Evolutionary conservation across 2,329 filamentous ascomycete species (phyloP).

Genomic region (Ramichloridium luteum): DNA sequence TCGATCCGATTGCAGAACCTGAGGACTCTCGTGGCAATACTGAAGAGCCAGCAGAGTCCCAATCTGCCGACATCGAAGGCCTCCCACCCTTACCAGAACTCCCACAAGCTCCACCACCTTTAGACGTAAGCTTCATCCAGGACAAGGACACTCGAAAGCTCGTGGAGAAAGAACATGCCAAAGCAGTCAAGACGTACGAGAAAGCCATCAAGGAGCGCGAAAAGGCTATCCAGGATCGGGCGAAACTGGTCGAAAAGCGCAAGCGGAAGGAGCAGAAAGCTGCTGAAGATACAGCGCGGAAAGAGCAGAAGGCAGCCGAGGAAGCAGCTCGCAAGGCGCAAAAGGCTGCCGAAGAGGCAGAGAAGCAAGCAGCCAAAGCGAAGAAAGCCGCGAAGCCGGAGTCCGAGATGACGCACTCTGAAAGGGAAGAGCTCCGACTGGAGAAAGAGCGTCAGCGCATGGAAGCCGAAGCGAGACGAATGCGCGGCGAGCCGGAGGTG

Average conservation of each 20-base stretch:
- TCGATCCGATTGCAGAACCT: not conserved
- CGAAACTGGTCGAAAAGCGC: conserved; percentile 43
- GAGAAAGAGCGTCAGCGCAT: conserved; percentile 20
- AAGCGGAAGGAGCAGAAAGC: conserved; percentile 19
- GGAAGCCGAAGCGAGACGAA: conserved; percentile 20
- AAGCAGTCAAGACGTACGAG: conserved; percentile 51
- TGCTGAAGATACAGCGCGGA: conserved; percentile 17
- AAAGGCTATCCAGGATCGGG: conserved; percentile 50
- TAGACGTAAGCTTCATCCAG: conserved; percentile 46
- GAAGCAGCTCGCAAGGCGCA: conserved; percentile 14
- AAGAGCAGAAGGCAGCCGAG: conserved; percentile 14
- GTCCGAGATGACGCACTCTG: conserved; percentile 17
- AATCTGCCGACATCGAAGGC: not conserved
- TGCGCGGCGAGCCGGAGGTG: conserved; percentile 20
- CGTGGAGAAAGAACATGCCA: conserved; percentile 55
- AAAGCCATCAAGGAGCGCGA: conserved; percentile 54
- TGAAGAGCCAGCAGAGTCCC: not conserved
- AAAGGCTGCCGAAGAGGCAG: conserved; percentile 8
- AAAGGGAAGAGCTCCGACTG: conserved; percentile 20
- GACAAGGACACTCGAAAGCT: conserved; percentile 56
- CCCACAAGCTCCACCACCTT: conserved; percentile 39
- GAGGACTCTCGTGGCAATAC: not conserved
- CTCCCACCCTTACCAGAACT: conserved; percentile 39
- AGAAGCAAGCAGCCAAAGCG: conserved; percentile 14
- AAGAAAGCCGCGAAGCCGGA: conserved; percentile 10